Evolutionary conservation across 306 rosid species (phyloP), one percentile per base, ranked within the genome.

Genomic region (Ammopiptanthus mongolicus): DNA sequence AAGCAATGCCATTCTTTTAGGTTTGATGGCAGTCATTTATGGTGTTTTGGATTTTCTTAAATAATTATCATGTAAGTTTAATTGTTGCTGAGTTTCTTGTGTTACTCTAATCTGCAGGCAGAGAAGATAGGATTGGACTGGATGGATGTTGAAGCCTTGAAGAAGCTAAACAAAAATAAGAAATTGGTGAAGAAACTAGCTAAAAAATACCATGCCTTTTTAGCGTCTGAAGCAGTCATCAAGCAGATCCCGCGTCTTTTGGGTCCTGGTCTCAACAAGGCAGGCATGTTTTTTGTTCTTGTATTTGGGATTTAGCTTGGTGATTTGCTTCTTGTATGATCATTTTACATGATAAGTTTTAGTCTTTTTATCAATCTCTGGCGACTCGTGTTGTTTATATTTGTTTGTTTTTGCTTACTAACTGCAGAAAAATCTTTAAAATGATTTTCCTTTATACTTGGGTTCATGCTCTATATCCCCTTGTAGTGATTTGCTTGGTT

Each of bases 191-290:
- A 93, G 83, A 91, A 87, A 2, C 81, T 93, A 13, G 98, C 98
- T 8, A 93, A 93, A 56, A 89, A 91, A 62, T 87, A 83, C 78
- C 97, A 91, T 80, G 95, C 97, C 48, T 93, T 91, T 70, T 87
- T 93, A 21, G 98, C 98, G 17, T 93, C 98, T 4, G 98, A 93
- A 77, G 89, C 98, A 50, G 90, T 91, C 3, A 93, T 93, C 15
- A 93, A 91, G 85, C 96, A 91, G 86, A 93, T 93, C 59, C 98
- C 98, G 6, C 94, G 94, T 73, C 94, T 93, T 59, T 77, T 93
- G 73, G 96, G 96, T 47, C 98, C 94, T 44, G 96, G 98, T 76
- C 98, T 93, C 68, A 93, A 93, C 87, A 90, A 93, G 83, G 98
- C 98, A 75, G 96, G 96, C 91, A 71, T 22, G 96, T 87, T 5